These are phyloP conservation scores for Cadophora malorum DNA, from an alignment of 2,329 filamentous ascomycete genomes.

Conservation along the genomic window DNA sequence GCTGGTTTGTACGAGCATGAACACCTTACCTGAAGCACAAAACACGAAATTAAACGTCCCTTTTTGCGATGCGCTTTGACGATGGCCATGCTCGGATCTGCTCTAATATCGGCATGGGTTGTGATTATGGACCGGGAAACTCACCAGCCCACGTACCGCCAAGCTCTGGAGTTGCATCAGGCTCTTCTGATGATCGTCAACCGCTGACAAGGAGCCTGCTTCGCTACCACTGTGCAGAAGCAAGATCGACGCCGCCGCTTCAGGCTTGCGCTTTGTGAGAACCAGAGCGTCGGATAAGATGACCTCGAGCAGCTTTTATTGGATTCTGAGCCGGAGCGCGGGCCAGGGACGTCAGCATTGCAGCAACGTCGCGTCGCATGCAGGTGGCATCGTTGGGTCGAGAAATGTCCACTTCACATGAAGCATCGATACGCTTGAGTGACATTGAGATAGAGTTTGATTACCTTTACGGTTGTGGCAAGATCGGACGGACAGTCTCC, in stretches of 20 bases:
- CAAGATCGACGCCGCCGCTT: constrained; percentile 34
- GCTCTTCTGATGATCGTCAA: constrained; percentile 34
- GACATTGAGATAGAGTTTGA: constrained; percentile 29
- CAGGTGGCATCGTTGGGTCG: neutral
- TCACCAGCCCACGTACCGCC: constrained; percentile 8
- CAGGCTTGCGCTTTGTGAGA: constrained; percentile 31
- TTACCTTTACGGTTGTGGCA: constrained; percentile 15
- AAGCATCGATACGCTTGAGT: constrained; percentile 10
- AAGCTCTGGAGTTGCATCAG: constrained; percentile 19
- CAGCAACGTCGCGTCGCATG: neutral
- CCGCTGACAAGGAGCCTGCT: constrained; percentile 27
- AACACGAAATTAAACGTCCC: constrained; percentile 29
- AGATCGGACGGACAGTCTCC: constrained; percentile 16
- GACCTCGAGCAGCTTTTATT: constrained; percentile 15
- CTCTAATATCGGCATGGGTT: constrained; percentile 29
- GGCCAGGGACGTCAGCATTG: constrained; percentile 17
- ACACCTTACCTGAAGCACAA: constrained; percentile 28
- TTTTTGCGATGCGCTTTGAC: constrained; percentile 22
- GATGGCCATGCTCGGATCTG: constrained; percentile 22
- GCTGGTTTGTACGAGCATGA: constrained; percentile 9
- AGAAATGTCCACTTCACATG: no score
- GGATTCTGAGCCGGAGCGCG: neutral
- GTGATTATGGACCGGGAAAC: constrained; percentile 25
- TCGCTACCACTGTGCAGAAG: constrained; percentile 32
- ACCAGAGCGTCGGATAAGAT: constrained; percentile 37